Evolutionary conservation across 345 rosid species (phyloP), one percentile per base, ranked within the genome.

Genomic region (Angophora floribunda): DNA sequence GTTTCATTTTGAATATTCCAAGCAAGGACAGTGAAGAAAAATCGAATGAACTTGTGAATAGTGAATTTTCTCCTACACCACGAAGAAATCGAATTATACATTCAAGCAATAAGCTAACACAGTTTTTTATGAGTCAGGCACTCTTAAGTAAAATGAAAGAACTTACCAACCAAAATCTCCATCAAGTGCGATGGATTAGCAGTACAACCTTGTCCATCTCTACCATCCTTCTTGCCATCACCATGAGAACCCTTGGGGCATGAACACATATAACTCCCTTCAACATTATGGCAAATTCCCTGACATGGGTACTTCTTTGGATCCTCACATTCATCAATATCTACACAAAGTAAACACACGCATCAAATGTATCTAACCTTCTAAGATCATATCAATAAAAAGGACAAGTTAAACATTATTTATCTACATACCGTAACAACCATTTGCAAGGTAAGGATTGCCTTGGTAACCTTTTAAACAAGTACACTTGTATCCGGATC

Each of bases 381-480:
- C 16, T 51, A 16, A 51, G 17, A 51, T 51, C 53, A 51, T 13
- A 51, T 6, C 53, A 21, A 17, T 13, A 52, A 16, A 41, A 85
- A 26, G 19, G 51, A 51, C 26, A 12, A 51, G 52, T 6, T 6
- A 84, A 41, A 85, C 30, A 24, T 85, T 32, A 85, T 84, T 30
- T 17, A 30, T 49, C 55, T 13, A 19, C 32, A 10, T 88, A 87
- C 91, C 90, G 63, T 52, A 78, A 82, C 86, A 86, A n/a, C 89
- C 87, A 26, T 44, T 63, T 30, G 85, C 9, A 85, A 90, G 85
- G 86, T 26, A 26, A 8, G 90, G 90, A 59, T 90, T 90, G 41
- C 92, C 92, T 49, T 50, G 6, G 32, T 86, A 91, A 44, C 92
- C 92, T 4, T 89, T n/a, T 32, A 13, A 17, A 49, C 92, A 91